Evolutionary conservation across 2,329 filamentous ascomycete genomes (phyloP), one percentile per base, ranked within the genome.

Genomic region (Emmonsiellopsis sp.): DNA sequence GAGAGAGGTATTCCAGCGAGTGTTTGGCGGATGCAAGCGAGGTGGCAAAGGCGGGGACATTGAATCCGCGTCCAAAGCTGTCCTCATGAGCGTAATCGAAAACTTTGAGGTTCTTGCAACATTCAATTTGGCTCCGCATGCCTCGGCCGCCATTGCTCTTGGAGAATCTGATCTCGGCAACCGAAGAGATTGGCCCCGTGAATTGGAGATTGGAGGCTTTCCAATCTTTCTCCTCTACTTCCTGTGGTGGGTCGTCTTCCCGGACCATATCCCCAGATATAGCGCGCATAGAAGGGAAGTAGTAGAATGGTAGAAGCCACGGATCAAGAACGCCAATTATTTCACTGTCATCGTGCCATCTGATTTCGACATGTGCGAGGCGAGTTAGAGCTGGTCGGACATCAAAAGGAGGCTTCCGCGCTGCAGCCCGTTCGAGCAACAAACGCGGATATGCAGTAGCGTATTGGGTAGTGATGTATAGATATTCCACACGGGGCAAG

Each of bases 61-160:
- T n/a, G 32, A 57, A 53, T n/a, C 32, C 45, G 3, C 32, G 11
- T 17, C 10, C 14, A 14, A 17, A 46, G 37, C 36, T 36, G 17
- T 53, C 48, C 40, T 39, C 48, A n/a, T 55, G 51, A 9, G 34
- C 46, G 43, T 53, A 57, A 40, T 45, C 17, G 27, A 57, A 55
- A 0, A 51, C 43, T 42, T 46, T 53, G 37, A 57, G 47, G 32
- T 53, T 53, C 33, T 49, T 55, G 50, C 53, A 55, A n/a, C 37
- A 17, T 36, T 44, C 34, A 34, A 57, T 42, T 34, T 53, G 27
- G 2, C 36, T 42, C 10, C 44, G 14, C 17, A 56, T 39, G n/a
- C 55, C 55, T 36, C 53, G 42, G 4, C 34, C 5, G 7, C 48
- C 51, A 21, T 34, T 40, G 21, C 27, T 14, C n/a, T n/a, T 42